Base-by-base conservation (phyloP, 1,284 basidiomycete species). In the Rhodotorula sp. region DNA sequence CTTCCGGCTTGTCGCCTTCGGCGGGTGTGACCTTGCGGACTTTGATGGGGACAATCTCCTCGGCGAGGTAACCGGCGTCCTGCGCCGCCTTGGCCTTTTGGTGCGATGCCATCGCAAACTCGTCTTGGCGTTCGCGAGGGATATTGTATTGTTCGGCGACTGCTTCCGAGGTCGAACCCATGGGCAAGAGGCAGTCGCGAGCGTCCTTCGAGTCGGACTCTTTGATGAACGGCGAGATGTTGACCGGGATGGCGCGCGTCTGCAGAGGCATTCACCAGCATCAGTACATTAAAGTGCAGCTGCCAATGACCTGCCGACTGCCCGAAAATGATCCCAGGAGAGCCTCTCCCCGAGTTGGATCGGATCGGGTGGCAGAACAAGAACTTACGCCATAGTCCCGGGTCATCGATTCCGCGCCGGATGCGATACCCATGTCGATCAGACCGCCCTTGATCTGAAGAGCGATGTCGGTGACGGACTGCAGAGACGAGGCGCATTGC, bases 361-460 rank as follows among this genome's bases (percentile, higher is more conserved):
- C 4, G 46, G 23, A 16, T 14, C 57, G 14, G 21, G 20, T 26
- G 39, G 48, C 10, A 20, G 26, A 23, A n/a, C 7, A 8, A 16
- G 46, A 18, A 64, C 70, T 62, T 52, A 76, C 75, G 39, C 74
- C 76, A 56, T 77, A 75, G 65, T 77, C 70, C 39, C 67, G 56
- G 10, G 76, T 77, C 76, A 77, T 77, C 51, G 69, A 68, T 56
- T 77, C 76, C 10, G 71, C 68, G 5, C 76, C 76, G 1, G 74
- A 75, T 5, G 71, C 76, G 39, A 98, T 93, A 76, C 96, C 95
- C 79, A 97, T 90, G 81, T 95, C 90, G 76, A 96, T 94, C 83
- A 93, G 88, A 2, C 92, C 92, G 7, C 86, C 81, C 64, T 84
- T 82, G 66, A 82, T 82, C 26, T 78, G 76, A 39, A 79, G 76